These are phyloP conservation scores for Linnemannia zychae DNA, from an alignment of 192 early-diverging fungal species.

Conservation along the genomic window DNA sequence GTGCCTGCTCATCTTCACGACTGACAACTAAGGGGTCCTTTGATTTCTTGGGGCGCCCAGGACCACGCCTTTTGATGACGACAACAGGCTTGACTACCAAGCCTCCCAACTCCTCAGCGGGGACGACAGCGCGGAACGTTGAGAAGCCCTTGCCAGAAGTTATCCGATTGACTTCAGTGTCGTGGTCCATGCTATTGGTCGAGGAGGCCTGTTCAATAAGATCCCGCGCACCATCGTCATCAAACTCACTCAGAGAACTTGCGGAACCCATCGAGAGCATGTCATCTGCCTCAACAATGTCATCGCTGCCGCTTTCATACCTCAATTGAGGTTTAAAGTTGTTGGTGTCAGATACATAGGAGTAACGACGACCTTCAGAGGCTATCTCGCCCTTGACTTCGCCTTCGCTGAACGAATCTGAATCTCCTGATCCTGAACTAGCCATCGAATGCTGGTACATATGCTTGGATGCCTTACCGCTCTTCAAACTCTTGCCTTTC, in stretches of 20 bases:
- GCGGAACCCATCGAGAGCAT: slow-evolving; percentile 19
- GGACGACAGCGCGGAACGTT: neutral
- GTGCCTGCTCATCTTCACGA: slow-evolving; percentile 40
- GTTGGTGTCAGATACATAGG: neutral
- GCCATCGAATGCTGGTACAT: slow-evolving; percentile 15
- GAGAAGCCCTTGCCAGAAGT: neutral
- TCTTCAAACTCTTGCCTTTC: slow-evolving; percentile 40
- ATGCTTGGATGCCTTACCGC: slow-evolving; percentile 25
- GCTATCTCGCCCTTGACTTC: neutral
- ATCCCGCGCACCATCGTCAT: neutral
- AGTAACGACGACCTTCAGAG: neutral
- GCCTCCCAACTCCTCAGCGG: neutral
- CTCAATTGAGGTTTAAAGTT: neutral
- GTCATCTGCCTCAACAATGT: neutral
- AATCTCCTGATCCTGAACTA: slow-evolving; percentile 31
- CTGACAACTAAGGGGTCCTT: slow-evolving; percentile 45
- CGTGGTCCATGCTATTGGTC: neutral
- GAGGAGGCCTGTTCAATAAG: neutral
- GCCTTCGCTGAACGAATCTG: slow-evolving; percentile 23
- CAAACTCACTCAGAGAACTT: slow-evolving; percentile 27
- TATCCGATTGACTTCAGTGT: neutral
- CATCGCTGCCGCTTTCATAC: slow-evolving; percentile 27
- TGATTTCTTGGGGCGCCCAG: slow-evolving; percentile 42
- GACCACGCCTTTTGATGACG: slow-evolving; percentile 30
- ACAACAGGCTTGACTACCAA: neutral